Base-by-base conservation (phyloP, 2,329 filamentous ascomycete genomes). In the Aspergillus sp. region DNA sequence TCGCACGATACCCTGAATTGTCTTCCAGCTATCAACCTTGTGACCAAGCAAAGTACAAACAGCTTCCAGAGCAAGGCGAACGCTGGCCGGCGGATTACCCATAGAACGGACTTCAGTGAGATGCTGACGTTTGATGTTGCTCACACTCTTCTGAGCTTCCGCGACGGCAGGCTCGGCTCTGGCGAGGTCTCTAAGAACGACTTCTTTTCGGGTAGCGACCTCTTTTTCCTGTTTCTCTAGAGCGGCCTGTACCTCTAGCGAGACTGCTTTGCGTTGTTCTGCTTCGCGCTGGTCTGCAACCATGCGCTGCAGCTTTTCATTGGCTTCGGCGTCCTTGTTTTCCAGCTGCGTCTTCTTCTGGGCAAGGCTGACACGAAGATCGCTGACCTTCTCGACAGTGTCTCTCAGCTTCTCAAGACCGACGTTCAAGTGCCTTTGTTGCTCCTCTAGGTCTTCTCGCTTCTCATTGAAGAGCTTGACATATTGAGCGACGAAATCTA, bases 381-480 rank as follows among this genome's bases (percentile, higher is more conserved):
- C 94, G 64, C 92, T 89, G 59, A 99, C 95, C 81, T 99, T 98
- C 78, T 97, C 93, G 23, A 98, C 93, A 2, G 95, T 99, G 79
- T 98, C 95, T 69, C 92, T 87, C 30, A 99, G 84, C 78, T 99
- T 99, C 81, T 99, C 95, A 2, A 99, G 86, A 84, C 95, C 96
- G 60, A 98, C 93, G 72, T 99, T 99, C 65, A 99, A 84, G 85
- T 99, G 95, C 31, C 95, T 91, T 75, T 99, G 95, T 77, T 99
- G 95, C 76, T 99, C 95, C 77, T 99, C 95, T 1, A 99, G 86
- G 74, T 99, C 95, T 76, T 98, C 95, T 11, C 96, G 91, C 83
- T 99, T 99, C 79, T 99, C 95, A 65, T 93, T 96, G 80, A 98
- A 98, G 7, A 99, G 84, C 77, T 91, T 95, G 77, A 97, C 93